Evolutionary conservation across 2,329 filamentous ascomycete species (phyloP), one percentile per base, ranked within the genome.

Genomic region (Arthrobotrys entomopaga): DNA sequence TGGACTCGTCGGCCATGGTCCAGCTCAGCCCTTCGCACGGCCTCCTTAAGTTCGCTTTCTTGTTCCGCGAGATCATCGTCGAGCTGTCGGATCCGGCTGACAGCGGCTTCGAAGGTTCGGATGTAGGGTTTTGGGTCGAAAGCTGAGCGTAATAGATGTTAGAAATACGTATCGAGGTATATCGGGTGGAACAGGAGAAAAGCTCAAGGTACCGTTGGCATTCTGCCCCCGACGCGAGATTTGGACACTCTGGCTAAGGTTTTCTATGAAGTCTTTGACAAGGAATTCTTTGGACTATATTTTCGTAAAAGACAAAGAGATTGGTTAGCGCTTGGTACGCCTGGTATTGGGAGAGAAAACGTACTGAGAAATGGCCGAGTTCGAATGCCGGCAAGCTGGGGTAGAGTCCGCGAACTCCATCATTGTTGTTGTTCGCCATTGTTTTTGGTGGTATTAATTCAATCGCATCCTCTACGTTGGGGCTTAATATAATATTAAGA

Each of bases 71-170:
- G 85, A 80, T 98, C 93, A 66, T 95, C 92, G 3, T 84, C 84
- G 40, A 86, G 81, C 59, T 86, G 84, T 49, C 82, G 81, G 29
- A 86, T 80, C n/a, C 83, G 83, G 46, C 81, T 80, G 63, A 85
- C 83, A 50, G 88, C 88, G 81, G 88, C 84, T 81, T 99, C 95
- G 81, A 99, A 99, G 0, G 92, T 93, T 72, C 95, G 89, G 79
- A 99, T 99, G 78, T 99, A 85, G 34, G 95, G 96, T 82, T 99
- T 99, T 0, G 95, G 93, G 80, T 99, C 95, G 83, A 99, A 99
- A 3, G 85, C 80, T 84, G 26, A 15, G 85, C 75, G 84, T 84
- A 76, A 8, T 3, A 4, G 26, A 46, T 42, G 26, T 16, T 29
- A 42, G 15, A 65, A 15, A 16, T n/a, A n/a, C n/a, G 13, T 20